Conservation (phyloP, 129 eudicot genomes). For the Flaveria robusta region DNA sequence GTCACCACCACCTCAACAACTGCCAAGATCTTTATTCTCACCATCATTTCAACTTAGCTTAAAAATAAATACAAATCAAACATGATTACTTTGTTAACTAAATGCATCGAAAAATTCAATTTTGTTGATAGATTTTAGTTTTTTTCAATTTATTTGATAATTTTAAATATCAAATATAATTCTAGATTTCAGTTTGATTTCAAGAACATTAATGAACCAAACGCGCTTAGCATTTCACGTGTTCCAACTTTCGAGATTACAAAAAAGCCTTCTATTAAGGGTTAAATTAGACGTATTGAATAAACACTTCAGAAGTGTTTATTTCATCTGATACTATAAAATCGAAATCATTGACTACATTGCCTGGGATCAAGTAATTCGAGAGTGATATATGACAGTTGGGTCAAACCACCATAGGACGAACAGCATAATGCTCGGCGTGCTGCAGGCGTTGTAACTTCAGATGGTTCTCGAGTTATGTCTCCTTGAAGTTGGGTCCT, state of each 20-base stretch:
- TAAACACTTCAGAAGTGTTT: not conserved
- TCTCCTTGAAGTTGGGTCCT: not conserved
- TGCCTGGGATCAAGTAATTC: not conserved
- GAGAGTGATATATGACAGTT: not conserved
- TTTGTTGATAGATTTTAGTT: too few species aligned
- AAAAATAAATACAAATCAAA: too few species aligned
- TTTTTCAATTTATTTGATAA: not conserved
- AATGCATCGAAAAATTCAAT: too few species aligned
- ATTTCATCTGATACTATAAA: not conserved
- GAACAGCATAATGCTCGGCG: not conserved
- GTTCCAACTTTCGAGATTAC: not conserved
- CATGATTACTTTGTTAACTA: too few species aligned
- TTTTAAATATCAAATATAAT: too few species aligned
- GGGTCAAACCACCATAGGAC: not conserved
- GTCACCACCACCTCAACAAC: too few species aligned
- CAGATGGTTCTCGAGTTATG: not conserved
- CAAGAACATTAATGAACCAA: not conserved
- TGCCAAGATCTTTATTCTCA: too few species aligned
- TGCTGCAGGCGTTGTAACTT: not conserved
- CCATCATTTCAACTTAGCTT: too few species aligned
- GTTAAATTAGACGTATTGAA: not conserved
- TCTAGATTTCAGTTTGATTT: not conserved
- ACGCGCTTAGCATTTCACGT: not conserved
- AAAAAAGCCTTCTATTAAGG: not conserved
- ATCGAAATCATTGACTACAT: not conserved